These are phyloP conservation scores for Magnolia kwangsiensis DNA, from an alignment of 164 flowering plant genomes.

Conservation along the genomic window DNA sequence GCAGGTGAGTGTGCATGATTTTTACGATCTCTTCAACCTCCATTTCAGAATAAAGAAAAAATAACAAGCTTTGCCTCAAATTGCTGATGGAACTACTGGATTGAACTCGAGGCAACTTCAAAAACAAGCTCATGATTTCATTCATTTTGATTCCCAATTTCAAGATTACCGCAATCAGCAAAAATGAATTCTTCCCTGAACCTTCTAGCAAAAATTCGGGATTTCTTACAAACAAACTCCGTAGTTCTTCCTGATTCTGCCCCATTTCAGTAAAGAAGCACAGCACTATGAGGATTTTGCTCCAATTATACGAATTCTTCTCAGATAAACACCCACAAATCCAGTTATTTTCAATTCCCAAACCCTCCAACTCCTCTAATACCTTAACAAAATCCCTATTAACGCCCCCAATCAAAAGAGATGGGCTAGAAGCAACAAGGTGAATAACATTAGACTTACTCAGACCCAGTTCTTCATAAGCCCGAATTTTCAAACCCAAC, in stretches of 20 bases:
- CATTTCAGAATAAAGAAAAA: conserved; percentile 54
- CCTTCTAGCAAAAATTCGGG: conserved; percentile 48
- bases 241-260: conserved; percentile 37
- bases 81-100: conserved; percentile 38
- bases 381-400: conserved; percentile 36
- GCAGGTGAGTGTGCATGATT: conserved; percentile 34
- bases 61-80: conserved; percentile 34
- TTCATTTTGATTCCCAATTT: conserved; percentile 41
- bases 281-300: conserved; percentile 33
- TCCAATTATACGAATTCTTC: conserved; percentile 46
- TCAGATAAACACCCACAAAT: conserved; percentile 34
- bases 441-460: conserved; percentile 26
- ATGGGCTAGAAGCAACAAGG: conserved; percentile 43
- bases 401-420: conserved; percentile 44
- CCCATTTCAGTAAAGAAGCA: conserved; percentile 32
- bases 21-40: conserved; percentile 34
- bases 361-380: conserved; percentile 32
- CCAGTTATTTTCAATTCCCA: conserved; percentile 44
- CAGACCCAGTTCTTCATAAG: conserved; percentile 38
- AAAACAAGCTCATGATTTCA: conserved; percentile 35
- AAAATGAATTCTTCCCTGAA: conserved; percentile 37
- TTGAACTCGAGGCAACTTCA: conserved; percentile 39
- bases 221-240: conserved; percentile 28
- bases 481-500: conserved; percentile 20
- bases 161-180: conserved; percentile 36